Conservation (phyloP, 139 green algal genomes). For the Diplosphaera chodatii region DNA sequence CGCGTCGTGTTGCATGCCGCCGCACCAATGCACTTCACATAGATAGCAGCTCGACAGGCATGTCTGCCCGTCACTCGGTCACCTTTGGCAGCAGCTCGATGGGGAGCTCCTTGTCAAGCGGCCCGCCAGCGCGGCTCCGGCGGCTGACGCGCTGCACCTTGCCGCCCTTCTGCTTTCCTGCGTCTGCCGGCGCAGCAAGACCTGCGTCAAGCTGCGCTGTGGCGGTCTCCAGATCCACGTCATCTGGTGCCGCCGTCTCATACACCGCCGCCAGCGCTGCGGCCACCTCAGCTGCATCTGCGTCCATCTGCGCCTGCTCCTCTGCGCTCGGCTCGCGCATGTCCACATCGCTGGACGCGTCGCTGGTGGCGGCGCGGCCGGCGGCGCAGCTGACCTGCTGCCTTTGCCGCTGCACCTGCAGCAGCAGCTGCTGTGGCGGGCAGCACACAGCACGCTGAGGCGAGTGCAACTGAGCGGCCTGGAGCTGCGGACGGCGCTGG, state of each 20-base stretch:
- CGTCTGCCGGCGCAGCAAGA: too few relatives aligned
- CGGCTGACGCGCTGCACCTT: background rate
- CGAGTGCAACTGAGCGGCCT: too few relatives aligned
- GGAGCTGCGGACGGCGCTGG: too few relatives aligned
- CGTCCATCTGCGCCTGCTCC: slow-evolving; percentile 22
- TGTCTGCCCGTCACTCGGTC: too few relatives aligned
- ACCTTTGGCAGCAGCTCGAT: slow-evolving; percentile 39
- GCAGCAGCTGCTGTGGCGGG: background rate
- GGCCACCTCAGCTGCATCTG: slow-evolving; percentile 13
- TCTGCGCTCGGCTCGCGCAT: background rate
- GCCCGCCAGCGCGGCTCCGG: too few relatives aligned
- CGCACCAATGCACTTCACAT: too few relatives aligned
- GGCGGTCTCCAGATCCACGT: background rate
- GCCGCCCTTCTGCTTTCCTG: background rate
- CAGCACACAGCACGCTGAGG: too few relatives aligned
- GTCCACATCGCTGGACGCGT: background rate
- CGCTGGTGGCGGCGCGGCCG: background rate
- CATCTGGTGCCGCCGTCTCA: background rate
- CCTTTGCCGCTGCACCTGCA: background rate
- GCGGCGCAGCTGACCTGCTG: background rate
- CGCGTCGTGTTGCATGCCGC: too few relatives aligned
- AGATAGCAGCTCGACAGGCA: too few relatives aligned
- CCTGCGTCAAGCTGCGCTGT: slow-evolving; percentile 4
- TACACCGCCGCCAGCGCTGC: slow-evolving; percentile 8
- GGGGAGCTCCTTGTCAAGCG: slow-evolving; percentile 12